Percentiles rank a stretch among this genome's conserved stretches.
These are phyloP conservation scores for Cryptococcus sp. DNA, from an alignment of 1,284 basidiomycete species.

Conservation along the genomic window DNA sequence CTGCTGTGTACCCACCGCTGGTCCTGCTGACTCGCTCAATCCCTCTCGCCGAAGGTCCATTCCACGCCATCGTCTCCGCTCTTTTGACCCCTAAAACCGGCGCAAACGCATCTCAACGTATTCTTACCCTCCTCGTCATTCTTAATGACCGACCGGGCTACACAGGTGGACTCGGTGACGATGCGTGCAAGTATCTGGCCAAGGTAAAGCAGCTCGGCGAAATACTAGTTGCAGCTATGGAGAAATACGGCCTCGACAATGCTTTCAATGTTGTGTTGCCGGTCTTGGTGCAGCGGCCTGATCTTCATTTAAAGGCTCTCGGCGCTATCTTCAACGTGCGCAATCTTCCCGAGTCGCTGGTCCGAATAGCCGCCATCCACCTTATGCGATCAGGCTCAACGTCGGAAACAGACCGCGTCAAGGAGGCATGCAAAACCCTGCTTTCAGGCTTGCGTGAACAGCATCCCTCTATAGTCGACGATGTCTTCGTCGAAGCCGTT, in stretches of 20 bases:
- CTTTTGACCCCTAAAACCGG: constrained; percentile 42
- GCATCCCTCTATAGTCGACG: constrained; percentile 43
- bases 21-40: constrained; percentile 48
- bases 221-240: constrained; percentile 39
- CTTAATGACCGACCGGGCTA: constrained; percentile 46
- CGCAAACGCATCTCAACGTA: constrained; percentile 46
- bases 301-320: constrained; percentile 19
- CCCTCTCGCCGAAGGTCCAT: constrained; percentile 46
- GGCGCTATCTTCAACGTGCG: constrained; percentile 32
- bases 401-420: constrained; percentile 16
- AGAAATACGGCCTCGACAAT: constrained; percentile 45
- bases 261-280: constrained; percentile 32
- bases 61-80: constrained; percentile 39
- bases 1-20: constrained; percentile 50
- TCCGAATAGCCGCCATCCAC: constrained; percentile 26
- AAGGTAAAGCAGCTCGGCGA: constrained; percentile 37
- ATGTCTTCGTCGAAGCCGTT: constrained; percentile 26
- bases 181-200: constrained; percentile 27
- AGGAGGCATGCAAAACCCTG: constrained; percentile 28
- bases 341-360: constrained; percentile 29
- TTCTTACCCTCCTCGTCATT: constrained; percentile 48
- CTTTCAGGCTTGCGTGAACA: constrained; percentile 44
- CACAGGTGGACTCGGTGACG: constrained; percentile 31
- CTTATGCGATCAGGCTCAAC: constrained; percentile 28
- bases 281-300: constrained; percentile 25